Evolutionary conservation across 441 rosid genomes (phyloP).

Genomic region (Mallotus repandus): DNA sequence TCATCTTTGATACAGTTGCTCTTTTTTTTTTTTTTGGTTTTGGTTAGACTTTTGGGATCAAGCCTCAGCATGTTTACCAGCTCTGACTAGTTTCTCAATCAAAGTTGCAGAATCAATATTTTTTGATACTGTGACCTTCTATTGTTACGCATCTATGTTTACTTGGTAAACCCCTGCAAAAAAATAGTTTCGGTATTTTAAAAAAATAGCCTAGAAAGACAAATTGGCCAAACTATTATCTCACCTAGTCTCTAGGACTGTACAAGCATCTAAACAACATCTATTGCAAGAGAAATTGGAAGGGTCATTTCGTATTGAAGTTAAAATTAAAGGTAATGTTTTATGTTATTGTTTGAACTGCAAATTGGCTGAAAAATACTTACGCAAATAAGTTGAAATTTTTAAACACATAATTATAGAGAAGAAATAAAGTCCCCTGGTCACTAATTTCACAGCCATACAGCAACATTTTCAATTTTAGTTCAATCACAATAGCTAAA

Average conservation of each 20-base stretch:
- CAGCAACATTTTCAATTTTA: too few relatives aligned
- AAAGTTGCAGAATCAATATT: constrained; percentile 59
- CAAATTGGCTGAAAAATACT: too few relatives aligned
- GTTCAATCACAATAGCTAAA: too few relatives aligned
- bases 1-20: constrained; percentile 37
- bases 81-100: constrained; percentile 72
- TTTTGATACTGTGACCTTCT: constrained; percentile 74
- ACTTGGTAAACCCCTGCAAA: constrained; percentile 70
- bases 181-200: not conserved
- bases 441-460: too few relatives aligned
- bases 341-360: too few relatives aligned
- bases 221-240: too few relatives aligned
- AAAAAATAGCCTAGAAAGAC: not conserved
- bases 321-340: too few relatives aligned
- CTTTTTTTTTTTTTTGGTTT: constrained; percentile 42
- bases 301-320: too few relatives aligned
- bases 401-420: too few relatives aligned
- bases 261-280: not conserved
- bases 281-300: not conserved
- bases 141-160: constrained; percentile 66
- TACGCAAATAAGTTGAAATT: too few relatives aligned
- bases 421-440: too few relatives aligned
- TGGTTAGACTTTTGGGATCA: constrained; percentile 60
- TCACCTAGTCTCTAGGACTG: not conserved
- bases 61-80: constrained; percentile 78